Evolutionary conservation across 129 eudicot genomes (phyloP).

Genomic region (Mikania micrantha): DNA sequence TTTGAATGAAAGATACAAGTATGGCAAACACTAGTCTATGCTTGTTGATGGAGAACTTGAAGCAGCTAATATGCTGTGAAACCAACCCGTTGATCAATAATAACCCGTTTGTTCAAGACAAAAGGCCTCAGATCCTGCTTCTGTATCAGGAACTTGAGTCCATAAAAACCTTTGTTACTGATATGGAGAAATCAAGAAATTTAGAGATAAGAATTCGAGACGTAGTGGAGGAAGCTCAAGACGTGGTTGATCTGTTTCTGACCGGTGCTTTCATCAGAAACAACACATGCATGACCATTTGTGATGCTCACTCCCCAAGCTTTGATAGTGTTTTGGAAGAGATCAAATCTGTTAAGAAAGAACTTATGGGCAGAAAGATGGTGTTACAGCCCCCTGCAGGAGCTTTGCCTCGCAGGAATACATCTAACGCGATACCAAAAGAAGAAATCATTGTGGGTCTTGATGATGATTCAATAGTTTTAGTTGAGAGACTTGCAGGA

Average conservation of each 20-base stretch:
- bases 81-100: constrained; percentile 24
- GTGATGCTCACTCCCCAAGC: constrained; percentile 20
- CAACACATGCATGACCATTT: constrained; percentile 17
- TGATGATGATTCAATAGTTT: constrained; percentile 9
- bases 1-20: neutral
- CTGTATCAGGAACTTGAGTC: constrained; percentile 32
- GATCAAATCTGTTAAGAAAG: constrained; percentile 28
- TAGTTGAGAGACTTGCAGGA: constrained; percentile 14
- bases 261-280: constrained; percentile 25
- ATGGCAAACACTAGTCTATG: constrained; percentile 49
- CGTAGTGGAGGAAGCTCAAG: constrained; percentile 39
- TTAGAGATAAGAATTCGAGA: constrained; percentile 32
- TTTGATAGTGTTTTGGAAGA: constrained; percentile 23
- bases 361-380: constrained; percentile 30
- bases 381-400: constrained; percentile 14
- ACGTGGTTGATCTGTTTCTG: constrained; percentile 39
- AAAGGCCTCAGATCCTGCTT: constrained; percentile 34
- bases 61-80: constrained; percentile 24
- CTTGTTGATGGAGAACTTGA: constrained; percentile 36
- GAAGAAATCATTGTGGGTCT: constrained; percentile 27
- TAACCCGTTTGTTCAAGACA: constrained; percentile 26
- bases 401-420: constrained; percentile 5
- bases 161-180: constrained; percentile 37
- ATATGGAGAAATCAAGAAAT: constrained; percentile 18
- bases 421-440: constrained; percentile 13